Base-by-base conservation (phyloP, 2,329 filamentous ascomycete genomes). In the Trichoderma asperellum region DNA sequence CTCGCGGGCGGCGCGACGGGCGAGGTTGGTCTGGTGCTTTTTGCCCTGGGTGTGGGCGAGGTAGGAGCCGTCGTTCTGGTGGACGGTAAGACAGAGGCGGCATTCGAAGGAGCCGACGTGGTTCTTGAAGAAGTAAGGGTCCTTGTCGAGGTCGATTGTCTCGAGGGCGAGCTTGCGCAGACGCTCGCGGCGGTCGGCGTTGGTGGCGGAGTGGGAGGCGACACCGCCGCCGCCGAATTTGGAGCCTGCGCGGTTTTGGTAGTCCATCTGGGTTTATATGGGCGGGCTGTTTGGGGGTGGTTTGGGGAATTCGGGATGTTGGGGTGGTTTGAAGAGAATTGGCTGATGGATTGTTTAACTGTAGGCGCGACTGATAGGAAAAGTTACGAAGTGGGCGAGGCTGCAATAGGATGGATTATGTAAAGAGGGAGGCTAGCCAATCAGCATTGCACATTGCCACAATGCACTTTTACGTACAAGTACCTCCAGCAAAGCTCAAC, bases 121-220 rank as follows among this genome's bases (percentile, higher is more conserved):
- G 85, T 99, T 99, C 81, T 97, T 97, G 90, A 99, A 99, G 86
- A 98, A 97, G 88, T 98, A 99, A 0, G 96, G 96, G 83, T 99
- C 96, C 83, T 97, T 98, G 83, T 98, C 96, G 72, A 98, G 92
- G 84, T 98, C 95, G 86, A 99, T 99, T 68, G 94, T 96, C 83
- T 99, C 96, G 77, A 99, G 92, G 70, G 96, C 96, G 78, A 99
- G 94, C 84, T 97, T 97, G 81, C 95, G 94, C 49, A 99, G 91
- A 72, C 96, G 94, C 82, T 99, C 96, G 79, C 96, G 93, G 70
- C 96, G 93, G 87, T 98, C 96, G 73, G 96, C 95, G 81, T 98
- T 98, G 72, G 94, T 97, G 70, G 94, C 93, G 76, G 91, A 94
- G 77, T 93, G 89, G 6, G 94, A 97, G 80, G 96, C 96, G 75